Conservation (phyloP, 768 basidiomycete genomes). For the Leccinum boreale region DNA sequence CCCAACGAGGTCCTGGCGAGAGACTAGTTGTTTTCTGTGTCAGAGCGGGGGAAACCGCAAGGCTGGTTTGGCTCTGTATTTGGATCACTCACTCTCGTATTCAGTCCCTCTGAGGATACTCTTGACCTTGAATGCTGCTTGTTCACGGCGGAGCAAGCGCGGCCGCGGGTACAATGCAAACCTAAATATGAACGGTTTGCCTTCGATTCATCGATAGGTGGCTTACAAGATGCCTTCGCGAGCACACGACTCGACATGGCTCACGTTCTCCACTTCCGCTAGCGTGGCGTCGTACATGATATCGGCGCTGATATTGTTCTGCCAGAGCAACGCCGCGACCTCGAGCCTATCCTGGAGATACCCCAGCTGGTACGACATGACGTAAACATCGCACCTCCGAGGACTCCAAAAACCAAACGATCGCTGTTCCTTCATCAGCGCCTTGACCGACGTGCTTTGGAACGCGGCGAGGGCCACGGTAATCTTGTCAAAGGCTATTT, state of each 20-base stretch:
- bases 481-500: conserved; percentile 79
- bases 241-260: conserved; percentile 62
- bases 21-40: conserved; percentile 38
- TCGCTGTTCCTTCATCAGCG: conserved; percentile 69
- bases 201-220: neutral
- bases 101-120: conserved; percentile 78
- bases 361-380: conserved; percentile 75
- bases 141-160: conserved; percentile 53
- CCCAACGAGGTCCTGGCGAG: conserved; percentile 66
- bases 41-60: neutral
- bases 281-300: conserved; percentile 82
- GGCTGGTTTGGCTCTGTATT: neutral
- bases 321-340: conserved; percentile 74
- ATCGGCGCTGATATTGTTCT: conserved; percentile 79
- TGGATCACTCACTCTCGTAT: conserved; percentile 53
- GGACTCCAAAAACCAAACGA: conserved; percentile 91
- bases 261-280: conserved; percentile 59
- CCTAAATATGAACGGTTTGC: conserved; percentile 27
- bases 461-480: conserved; percentile 63
- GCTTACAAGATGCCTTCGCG: conserved; percentile 82
- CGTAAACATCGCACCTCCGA: conserved; percentile 83
- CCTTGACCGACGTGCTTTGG: conserved; percentile 63
- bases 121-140: conserved; percentile 76
- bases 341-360: conserved; percentile 76
- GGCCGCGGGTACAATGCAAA: conserved; percentile 54